A percentile compares a stretch with the other conserved stretches of the same genome.
These are phyloP conservation scores for Tarenaya hassleriana DNA, from an alignment of 345 rosid genomes.

Conservation along the genomic window DNA sequence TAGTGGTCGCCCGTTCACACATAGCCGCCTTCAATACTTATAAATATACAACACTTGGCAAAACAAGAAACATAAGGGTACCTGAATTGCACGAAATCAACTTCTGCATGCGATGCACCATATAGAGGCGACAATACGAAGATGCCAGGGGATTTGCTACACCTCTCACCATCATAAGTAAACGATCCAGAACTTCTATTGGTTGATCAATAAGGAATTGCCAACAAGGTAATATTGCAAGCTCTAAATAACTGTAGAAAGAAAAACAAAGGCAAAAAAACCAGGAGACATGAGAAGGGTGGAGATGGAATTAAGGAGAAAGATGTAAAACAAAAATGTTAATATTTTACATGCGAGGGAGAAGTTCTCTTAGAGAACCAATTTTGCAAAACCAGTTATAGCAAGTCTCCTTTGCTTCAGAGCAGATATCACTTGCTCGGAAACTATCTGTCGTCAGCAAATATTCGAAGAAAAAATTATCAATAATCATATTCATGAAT, in stretches of 20 bases:
- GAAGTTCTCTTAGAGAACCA: conserved; percentile 78
- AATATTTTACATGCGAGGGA: conserved; percentile 72
- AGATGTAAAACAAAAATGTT: conserved; percentile 12
- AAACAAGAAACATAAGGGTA: conserved; percentile 26
- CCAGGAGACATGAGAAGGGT: conserved; percentile 8
- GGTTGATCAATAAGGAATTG: conserved; percentile 59
- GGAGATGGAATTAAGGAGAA: conserved; percentile 6
- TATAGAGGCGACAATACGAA: conserved; percentile 68
- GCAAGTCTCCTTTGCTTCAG: conserved; percentile 88
- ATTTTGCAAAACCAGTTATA: conserved; percentile 90
- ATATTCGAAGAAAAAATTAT: conserved; percentile 14
- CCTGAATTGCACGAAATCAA: conserved; percentile 50
- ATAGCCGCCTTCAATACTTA: no score
- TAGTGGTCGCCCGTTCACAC: no score
- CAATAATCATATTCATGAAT: conserved; percentile 8
- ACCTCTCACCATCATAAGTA: conserved; percentile 81
- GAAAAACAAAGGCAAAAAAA: conserved; percentile 13
- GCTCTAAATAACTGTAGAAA: conserved; percentile 67
- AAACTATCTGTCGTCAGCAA: conserved; percentile 53
- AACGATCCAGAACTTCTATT: conserved; percentile 46
- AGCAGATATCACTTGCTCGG: conserved; percentile 49
- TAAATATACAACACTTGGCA: no score
- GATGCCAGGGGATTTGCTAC: conserved; percentile 81
- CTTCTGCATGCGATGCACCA: conserved; percentile 65
- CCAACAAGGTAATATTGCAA: conserved; percentile 88